Evolutionary conservation across 2,329 filamentous ascomycete genomes (phyloP).

Genomic region (Trichoderma sp.): DNA sequence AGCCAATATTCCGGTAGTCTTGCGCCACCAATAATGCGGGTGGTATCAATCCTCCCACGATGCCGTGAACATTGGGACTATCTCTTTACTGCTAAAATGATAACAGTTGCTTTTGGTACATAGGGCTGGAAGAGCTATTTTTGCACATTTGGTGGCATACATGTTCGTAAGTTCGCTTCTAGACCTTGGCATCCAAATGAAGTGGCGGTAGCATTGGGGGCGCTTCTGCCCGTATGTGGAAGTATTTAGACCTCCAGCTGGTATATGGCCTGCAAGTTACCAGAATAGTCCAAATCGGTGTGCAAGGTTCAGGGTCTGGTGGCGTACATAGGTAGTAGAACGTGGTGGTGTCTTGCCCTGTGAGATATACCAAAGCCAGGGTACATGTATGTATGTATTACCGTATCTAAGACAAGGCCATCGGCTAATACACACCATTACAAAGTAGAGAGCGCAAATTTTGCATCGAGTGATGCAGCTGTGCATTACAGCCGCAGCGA

Average conservation of each 20-base stretch:
- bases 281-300: not conserved
- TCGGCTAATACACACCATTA: not conserved
- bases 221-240: not conserved
- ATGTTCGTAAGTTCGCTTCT: not conserved
- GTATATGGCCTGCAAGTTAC: not conserved
- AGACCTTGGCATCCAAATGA: not conserved
- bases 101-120: not conserved
- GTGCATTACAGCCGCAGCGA: constrained; percentile 7
- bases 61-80: not conserved
- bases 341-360: not conserved
- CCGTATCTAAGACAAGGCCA: not conserved
- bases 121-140: not conserved
- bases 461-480: not conserved
- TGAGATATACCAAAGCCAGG: not conserved
- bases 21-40: not conserved
- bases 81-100: not conserved
- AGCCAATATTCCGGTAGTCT: not conserved
- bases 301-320: not conserved
- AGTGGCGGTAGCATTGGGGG: not conserved
- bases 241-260: not conserved
- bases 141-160: not conserved
- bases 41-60: constrained; percentile 8
- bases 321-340: not conserved
- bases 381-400: not conserved
- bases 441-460: not conserved